A percentile compares a stretch with the other conserved stretches of the same genome.
Evolutionary conservation across 148 eudicot genomes (phyloP).

Genomic region (Chenopodium berlandieri): DNA sequence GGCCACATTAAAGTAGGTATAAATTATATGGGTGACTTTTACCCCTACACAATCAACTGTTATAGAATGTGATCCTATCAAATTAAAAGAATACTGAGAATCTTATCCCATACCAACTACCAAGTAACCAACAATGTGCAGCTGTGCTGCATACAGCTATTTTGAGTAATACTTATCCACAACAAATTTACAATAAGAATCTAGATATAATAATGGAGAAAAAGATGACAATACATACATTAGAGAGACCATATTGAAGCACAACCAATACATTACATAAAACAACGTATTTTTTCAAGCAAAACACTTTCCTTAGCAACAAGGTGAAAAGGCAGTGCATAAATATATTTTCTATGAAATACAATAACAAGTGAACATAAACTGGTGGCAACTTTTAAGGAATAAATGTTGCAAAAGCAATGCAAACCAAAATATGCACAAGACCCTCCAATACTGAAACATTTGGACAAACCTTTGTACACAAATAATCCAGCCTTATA

Average conservation of each 20-base stretch:
- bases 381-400: neutral
- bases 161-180: neutral
- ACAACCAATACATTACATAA: neutral
- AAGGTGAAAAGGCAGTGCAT: neutral
- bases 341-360: neutral
- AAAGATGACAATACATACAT: neutral
- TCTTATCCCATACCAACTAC: neutral
- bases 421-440: neutral
- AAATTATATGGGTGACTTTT: slow-evolving; percentile 23
- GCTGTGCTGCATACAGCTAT: neutral
- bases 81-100: neutral
- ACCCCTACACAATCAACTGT: slow-evolving; percentile 41
- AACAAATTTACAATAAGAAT: neutral
- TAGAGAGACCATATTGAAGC: neutral
- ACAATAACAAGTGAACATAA: neutral
- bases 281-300: neutral
- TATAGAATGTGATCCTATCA: slow-evolving; percentile 9
- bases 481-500: neutral
- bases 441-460: neutral
- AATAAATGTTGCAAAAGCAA: neutral
- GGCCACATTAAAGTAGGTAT: slow-evolving; percentile 26
- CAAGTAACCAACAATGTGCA: neutral
- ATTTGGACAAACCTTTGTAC: neutral
- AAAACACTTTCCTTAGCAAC: neutral
- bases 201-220: neutral